Evolutionary conservation across 371 early-diverging fungal species (phyloP).

Genomic region (Mortierella sp.): DNA sequence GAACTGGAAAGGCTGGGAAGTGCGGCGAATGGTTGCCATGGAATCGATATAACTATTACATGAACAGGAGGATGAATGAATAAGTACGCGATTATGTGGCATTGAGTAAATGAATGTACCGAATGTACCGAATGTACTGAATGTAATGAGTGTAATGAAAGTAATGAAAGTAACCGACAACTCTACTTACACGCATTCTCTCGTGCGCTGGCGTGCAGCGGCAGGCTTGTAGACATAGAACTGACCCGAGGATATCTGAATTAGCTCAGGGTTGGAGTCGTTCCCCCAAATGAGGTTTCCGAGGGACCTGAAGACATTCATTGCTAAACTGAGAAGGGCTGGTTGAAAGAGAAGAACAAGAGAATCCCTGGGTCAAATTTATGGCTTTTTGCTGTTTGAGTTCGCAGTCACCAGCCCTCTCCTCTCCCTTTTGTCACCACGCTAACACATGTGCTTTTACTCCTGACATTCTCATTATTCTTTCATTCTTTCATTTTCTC

Average conservation of each 20-base stretch:
- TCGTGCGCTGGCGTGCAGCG: conserved; percentile 24
- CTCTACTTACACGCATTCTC: conserved; percentile 56
- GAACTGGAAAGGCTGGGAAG: conserved; percentile 67
- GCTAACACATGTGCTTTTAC: too few relatives aligned
- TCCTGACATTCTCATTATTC: too few relatives aligned
- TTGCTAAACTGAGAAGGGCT: background rate
- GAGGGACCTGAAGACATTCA: conserved; percentile 65
- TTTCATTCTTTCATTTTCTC: too few relatives aligned
- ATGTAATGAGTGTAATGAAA: background rate
- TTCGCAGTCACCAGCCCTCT: conserved; percentile 20
- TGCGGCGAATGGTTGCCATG: conserved; percentile 70
- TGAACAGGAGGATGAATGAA: background rate
- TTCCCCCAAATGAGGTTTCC: conserved; percentile 69
- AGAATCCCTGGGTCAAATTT: background rate
- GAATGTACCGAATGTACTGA: background rate
- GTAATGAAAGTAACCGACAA: background rate
- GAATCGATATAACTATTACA: conserved; percentile 64
- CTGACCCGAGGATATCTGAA: conserved; percentile 69
- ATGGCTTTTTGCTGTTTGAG: background rate
- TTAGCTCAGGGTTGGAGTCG: conserved; percentile 56
- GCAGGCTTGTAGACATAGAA: conserved; percentile 60
- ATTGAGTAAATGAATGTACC: too few relatives aligned
- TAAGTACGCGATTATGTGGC: too few relatives aligned
- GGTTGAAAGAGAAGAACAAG: background rate
- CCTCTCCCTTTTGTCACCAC: background rate